Evolutionary conservation across 2,329 filamentous ascomycete species (phyloP).

Genomic region (Colletotrichum euphorbiae): DNA sequence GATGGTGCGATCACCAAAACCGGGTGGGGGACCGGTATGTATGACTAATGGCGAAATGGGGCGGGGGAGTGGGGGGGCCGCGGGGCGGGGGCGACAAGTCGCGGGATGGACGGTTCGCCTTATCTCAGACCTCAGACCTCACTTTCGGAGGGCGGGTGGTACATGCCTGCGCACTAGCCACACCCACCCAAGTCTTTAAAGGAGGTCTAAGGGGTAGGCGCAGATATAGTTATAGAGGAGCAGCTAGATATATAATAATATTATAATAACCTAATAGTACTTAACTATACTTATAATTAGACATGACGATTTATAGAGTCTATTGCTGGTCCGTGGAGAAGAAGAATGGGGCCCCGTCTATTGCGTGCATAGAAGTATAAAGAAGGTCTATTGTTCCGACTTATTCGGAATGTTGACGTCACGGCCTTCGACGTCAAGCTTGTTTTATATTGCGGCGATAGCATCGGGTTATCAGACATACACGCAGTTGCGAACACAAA

Average conservation of each 20-base stretch:
- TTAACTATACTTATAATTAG: no score
- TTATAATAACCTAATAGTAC: no score
- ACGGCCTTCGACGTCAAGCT: not conserved
- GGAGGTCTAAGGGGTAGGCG: no score
- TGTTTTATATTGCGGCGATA: not conserved
- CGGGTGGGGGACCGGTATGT: not conserved
- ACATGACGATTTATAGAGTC: constrained; percentile 16
- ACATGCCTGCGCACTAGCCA: no score
- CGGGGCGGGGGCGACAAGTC: not conserved
- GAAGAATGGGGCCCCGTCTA: not conserved
- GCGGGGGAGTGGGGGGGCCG: no score
- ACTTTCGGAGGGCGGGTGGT: no score
- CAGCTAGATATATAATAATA: no score
- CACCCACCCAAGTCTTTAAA: no score
- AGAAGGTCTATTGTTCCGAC: not conserved
- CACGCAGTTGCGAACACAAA: no score
- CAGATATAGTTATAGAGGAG: no score
- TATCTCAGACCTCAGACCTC: no score
- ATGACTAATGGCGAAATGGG: not conserved
- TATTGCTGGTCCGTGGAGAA: constrained; percentile 20
- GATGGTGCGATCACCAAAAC: constrained; percentile 18
- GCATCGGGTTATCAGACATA: not conserved
- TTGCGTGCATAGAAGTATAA: constrained; percentile 13
- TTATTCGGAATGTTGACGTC: constrained; percentile 29
- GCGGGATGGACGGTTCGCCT: constrained; percentile 5